A percentile compares a stretch with the other conserved stretches of the same genome.
Conservation (phyloP, 2,329 filamentous ascomycete genomes). For the Neofusicoccum sp. region DNA sequence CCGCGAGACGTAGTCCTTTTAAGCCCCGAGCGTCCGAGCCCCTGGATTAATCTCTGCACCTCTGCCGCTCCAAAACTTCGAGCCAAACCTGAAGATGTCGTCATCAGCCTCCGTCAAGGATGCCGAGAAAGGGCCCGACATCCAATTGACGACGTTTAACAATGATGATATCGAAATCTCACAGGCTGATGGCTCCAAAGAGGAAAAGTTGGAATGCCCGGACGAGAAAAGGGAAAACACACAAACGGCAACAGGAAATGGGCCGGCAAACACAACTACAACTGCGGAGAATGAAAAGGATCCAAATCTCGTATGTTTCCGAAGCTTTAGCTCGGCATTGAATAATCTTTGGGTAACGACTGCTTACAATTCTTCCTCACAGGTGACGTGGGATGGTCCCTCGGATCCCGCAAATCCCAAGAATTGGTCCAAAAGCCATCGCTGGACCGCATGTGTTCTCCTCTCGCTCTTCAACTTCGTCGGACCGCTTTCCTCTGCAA, state of each 20-base stretch:
- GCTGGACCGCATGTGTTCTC: conserved; percentile 16
- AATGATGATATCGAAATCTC: too few relatives aligned
- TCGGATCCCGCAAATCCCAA: conserved; percentile 17
- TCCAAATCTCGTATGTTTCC: background rate
- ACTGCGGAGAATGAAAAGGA: background rate
- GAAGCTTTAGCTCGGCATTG: background rate
- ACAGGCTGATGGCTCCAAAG: too few relatives aligned
- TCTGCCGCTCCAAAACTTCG: background rate
- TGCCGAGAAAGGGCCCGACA: background rate
- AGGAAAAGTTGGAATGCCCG: too few relatives aligned
- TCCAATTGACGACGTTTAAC: too few relatives aligned
- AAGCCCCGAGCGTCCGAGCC: background rate
- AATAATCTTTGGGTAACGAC: background rate
- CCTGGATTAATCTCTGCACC: background rate
- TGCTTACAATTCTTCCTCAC: too few relatives aligned
- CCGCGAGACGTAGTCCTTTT: background rate
- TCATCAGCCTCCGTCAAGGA: background rate
- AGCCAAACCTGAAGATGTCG: background rate
- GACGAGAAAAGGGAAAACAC: too few relatives aligned
- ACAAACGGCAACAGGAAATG: too few relatives aligned
- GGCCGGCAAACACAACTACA: too few relatives aligned
- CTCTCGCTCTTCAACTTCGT: conserved; percentile 19
- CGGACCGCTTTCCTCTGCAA: conserved; percentile 15
- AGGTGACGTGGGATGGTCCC: conserved; percentile 25
- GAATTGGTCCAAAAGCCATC: conserved; percentile 13